Evolutionary conservation across 2,329 filamentous ascomycete genomes (phyloP).

Genomic region (Lomentospora prolificans): DNA sequence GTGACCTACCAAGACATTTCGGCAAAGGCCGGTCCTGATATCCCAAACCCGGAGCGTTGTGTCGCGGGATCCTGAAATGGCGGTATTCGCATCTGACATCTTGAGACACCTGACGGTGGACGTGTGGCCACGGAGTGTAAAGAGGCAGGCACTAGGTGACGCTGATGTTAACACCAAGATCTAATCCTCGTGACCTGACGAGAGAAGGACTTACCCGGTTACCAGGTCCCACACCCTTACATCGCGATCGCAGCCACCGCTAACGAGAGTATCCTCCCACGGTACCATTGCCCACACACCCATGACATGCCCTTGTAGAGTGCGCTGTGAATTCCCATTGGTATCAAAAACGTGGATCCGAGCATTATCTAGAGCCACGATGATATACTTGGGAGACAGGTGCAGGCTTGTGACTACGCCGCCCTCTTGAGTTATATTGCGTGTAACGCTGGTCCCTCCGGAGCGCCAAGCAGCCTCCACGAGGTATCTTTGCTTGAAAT

Average conservation of each 20-base stretch:
- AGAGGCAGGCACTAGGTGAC: constrained; percentile 45
- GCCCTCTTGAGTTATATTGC: constrained; percentile 91
- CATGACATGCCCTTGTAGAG: constrained; percentile 93
- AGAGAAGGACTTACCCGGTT: constrained; percentile 59
- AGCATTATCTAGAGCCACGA: constrained; percentile 93
- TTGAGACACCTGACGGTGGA: constrained; percentile 95
- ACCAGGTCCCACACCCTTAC: constrained; percentile 95
- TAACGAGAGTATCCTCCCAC: constrained; percentile 90
- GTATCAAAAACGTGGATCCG: constrained; percentile 98
- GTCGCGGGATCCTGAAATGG: constrained; percentile 92
- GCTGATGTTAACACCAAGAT: background rate
- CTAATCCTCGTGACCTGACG: background rate
- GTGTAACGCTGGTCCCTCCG: constrained; percentile 72
- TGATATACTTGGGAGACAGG: constrained; percentile 90
- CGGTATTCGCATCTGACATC: constrained; percentile 89
- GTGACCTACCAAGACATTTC: constrained; percentile 86
- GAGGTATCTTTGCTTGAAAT: constrained; percentile 96
- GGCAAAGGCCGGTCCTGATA: constrained; percentile 75
- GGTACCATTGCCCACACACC: constrained; percentile 99
- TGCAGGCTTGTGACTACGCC: constrained; percentile 95
- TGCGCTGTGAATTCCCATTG: constrained; percentile 77
- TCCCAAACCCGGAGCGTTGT: constrained; percentile 95
- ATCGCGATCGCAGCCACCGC: constrained; percentile 91
- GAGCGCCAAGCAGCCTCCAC: constrained; percentile 96
- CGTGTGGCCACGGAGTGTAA: constrained; percentile 86